Base-by-base conservation (phyloP, 768 basidiomycete genomes). In the Hericium rajendrae region DNA sequence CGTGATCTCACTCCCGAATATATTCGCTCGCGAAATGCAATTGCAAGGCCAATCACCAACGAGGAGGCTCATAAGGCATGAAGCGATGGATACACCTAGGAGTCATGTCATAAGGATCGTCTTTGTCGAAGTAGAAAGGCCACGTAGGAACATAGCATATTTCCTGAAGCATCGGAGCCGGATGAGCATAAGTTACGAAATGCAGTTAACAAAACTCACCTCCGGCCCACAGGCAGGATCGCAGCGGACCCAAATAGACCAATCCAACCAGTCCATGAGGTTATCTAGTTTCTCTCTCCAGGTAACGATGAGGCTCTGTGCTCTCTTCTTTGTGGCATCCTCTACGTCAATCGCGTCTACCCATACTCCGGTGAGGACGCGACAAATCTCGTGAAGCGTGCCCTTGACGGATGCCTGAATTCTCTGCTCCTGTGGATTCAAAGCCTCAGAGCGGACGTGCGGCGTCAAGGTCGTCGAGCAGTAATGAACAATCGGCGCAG, bases 251-350 rank as follows among this genome's bases (percentile, higher is more conserved):
- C 81, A 82, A 6, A 72, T 64, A 40, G 67, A 72, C 80, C 81
- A 83, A 58, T 77, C 80, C 0, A 82, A 66, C 80, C 81, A 82
- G 0, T 39, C 48, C 72, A 81, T 77, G 20, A 82, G 61, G 2
- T 51, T 58, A 6, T 68, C 58, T 22, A 77, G 50, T 9, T 73
- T 69, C 20, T 39, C 48, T 8, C 54, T 63, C 80, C 80, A 81
- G 4, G 53, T 38, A 12, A 22, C 20, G n/a, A 68, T 39, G 43
- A 72, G 26, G 13, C 6, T n/a, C 15, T 18, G 18, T 9, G 26
- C 53, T 24, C 61, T 40, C 22, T 63, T 53, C 15, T 50, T 50
- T 16, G 11, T 13, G 20, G 56, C 50, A 24, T 48, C 53, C 10
- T 48, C 55, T 15, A 51, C 50, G 2, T 76, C 79, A 5, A 73